phyloP scores from a whole-genome alignment of 2,329 filamentous ascomycete genomes.

The Pseudogymnoascus sp. region DNA sequence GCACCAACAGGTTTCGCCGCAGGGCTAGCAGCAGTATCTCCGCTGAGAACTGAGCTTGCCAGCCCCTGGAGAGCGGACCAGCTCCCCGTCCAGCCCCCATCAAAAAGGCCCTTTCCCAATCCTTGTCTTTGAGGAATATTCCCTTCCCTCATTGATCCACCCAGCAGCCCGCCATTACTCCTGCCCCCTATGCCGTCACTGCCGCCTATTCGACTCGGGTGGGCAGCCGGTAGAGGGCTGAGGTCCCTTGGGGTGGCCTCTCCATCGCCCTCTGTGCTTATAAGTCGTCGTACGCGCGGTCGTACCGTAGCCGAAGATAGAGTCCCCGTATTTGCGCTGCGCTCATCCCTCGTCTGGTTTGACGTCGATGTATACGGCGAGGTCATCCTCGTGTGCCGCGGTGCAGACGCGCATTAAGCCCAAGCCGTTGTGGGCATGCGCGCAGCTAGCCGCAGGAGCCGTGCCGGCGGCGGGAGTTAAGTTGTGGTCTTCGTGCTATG shows the following conservation, averaged over 20 bases:
- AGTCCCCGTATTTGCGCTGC: constrained; percentile 3
- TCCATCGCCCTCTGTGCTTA: constrained; percentile 22
- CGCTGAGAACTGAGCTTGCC: constrained; percentile 29
- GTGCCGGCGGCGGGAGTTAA: not conserved
- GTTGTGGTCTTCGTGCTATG: not conserved
- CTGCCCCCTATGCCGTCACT: not conserved
- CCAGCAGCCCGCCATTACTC: constrained; percentile 15
- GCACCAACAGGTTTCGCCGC: constrained; percentile 12
- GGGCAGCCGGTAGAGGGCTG: constrained; percentile 43
- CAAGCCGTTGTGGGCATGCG: not conserved
- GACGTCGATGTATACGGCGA: constrained; percentile 10
- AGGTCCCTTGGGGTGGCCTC: constrained; percentile 37
- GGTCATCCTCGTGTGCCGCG: constrained; percentile 11
- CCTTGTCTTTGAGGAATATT: constrained; percentile 13
- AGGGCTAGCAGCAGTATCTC: constrained; percentile 17
- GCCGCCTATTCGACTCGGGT: constrained; percentile 24
- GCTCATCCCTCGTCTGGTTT: constrained; percentile 5
- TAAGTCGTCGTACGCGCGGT: constrained; percentile 25
- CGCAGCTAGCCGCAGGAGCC: constrained; percentile 1
- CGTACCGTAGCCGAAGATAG: constrained; percentile 20
- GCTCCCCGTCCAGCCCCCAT: constrained; percentile 26
- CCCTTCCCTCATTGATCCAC: constrained; percentile 16
- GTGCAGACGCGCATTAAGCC: constrained; percentile 1
- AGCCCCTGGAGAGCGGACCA: constrained; percentile 28
- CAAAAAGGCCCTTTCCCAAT: constrained; percentile 18